Conservation (phyloP, 495 filamentous ascomycete genomes). For the Clohesyomyces aquaticus region DNA sequence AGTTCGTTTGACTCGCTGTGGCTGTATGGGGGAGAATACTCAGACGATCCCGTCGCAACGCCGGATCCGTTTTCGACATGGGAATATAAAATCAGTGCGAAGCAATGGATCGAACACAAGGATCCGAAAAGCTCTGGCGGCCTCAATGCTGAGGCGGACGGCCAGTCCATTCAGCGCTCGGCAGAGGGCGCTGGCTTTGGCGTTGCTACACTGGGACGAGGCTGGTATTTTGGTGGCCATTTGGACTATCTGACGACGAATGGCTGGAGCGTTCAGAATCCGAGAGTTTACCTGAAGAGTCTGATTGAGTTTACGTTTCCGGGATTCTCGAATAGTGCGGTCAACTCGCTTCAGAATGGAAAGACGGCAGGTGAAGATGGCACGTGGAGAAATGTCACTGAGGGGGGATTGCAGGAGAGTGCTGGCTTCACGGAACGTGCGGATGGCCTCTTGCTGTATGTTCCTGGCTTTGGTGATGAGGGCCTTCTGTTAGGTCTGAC, state of each 20-base stretch:
- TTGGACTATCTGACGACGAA: conserved; percentile 67
- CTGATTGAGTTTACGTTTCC: conserved; percentile 76
- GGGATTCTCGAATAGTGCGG: conserved; percentile 62
- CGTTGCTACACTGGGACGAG: conserved; percentile 66
- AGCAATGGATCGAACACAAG: conserved; percentile 64
- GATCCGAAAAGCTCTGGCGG: conserved; percentile 61
- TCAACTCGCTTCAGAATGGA: conserved; percentile 54
- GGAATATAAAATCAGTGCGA: conserved; percentile 64
- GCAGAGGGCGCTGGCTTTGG: conserved; percentile 74
- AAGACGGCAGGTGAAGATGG: conserved; percentile 59
- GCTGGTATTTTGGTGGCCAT: conserved; percentile 79
- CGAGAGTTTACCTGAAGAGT: conserved; percentile 69
- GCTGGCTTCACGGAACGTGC: conserved; percentile 70
- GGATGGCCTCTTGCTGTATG: conserved; percentile 70
- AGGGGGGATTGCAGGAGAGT: conserved; percentile 66
- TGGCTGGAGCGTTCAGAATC: conserved; percentile 67
- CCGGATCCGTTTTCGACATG: conserved; percentile 64
- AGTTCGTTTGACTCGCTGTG: conserved; percentile 66
- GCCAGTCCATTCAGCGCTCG: conserved; percentile 60
- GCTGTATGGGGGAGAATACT: conserved; percentile 73
- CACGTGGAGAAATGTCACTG: conserved; percentile 69
- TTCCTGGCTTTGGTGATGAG: conserved; percentile 70
- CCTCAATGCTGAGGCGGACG: conserved; percentile 58
- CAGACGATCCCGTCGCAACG: conserved; percentile 57
- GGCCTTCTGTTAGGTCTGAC: conserved; percentile 72